A percentile compares a stretch with the other conserved stretches of the same genome.
These are phyloP conservation scores for Alternaria consortialis DNA, from an alignment of 2,329 filamentous ascomycete genomes.

Conservation along the genomic window DNA sequence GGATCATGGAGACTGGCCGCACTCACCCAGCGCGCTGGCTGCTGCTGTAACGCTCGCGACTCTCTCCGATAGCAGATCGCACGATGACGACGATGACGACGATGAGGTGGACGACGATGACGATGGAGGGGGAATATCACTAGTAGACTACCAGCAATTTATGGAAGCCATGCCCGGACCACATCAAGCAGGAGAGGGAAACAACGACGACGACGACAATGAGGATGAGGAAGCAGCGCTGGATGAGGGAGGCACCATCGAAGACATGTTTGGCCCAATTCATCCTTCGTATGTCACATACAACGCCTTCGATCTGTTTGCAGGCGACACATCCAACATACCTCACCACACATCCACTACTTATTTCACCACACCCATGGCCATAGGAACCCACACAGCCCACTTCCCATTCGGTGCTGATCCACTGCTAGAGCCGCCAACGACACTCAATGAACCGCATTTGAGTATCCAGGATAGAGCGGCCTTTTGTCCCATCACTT, in stretches of 20 bases:
- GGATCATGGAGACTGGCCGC: slow-evolving; percentile 16
- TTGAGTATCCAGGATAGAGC: slow-evolving; percentile 40
- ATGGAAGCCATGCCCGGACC: slow-evolving; percentile 13
- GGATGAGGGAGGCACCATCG: slow-evolving; percentile 14
- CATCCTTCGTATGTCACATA: slow-evolving; percentile 20
- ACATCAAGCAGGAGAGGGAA: slow-evolving; percentile 12
- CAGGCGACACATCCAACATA: slow-evolving; percentile 8
- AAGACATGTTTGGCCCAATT: slow-evolving; percentile 28
- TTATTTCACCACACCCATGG: slow-evolving; percentile 18
- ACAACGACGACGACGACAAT: not conserved
- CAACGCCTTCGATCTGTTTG: slow-evolving; percentile 13
- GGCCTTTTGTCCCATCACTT: slow-evolving; percentile 40
- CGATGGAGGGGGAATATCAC: slow-evolving; percentile 39
- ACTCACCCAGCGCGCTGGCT: slow-evolving; percentile 34
- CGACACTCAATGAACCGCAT: slow-evolving; percentile 38
- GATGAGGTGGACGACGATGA: slow-evolving; percentile 20
- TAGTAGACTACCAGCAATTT: slow-evolving; percentile 29
- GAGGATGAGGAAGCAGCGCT: slow-evolving; percentile 5
- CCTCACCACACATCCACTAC: slow-evolving; percentile 25
- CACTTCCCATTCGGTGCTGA: slow-evolving; percentile 27
- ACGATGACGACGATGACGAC: slow-evolving; percentile 15
- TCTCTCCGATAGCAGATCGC: slow-evolving; percentile 41
- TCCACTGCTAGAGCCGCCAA: slow-evolving; percentile 32
- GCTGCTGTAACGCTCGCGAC: slow-evolving; percentile 41
- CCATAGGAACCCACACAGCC: slow-evolving; percentile 20